A percentile compares a stretch with the other conserved stretches of the same genome.
These are phyloP conservation scores for Selaginella moellendorffii DNA, from an alignment of 75 land plant species.

Conservation along the genomic window DNA sequence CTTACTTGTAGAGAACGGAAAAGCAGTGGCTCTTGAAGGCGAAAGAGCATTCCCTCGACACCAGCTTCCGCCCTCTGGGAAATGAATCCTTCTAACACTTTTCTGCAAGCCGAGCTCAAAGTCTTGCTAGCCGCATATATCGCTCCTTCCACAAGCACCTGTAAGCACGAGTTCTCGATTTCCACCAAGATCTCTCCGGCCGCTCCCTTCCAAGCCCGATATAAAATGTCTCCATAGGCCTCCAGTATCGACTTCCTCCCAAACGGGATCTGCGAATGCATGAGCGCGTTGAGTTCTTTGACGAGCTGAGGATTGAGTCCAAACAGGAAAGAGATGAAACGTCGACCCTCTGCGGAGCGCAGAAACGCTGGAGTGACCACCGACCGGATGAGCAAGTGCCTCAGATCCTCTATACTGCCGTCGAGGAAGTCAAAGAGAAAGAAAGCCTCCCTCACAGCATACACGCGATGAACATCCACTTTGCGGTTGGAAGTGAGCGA, in stretches of 20 bases:
- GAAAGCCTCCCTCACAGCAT: conserved; percentile 51
- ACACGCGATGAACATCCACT: conserved; percentile 47
- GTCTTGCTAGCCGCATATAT: conserved; percentile 37
- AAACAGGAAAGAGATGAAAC: conserved; percentile 44
- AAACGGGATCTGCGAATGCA: conserved; percentile 66
- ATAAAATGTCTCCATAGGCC: conserved; percentile 56
- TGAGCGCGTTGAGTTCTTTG: conserved; percentile 48
- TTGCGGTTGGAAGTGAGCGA: conserved; percentile 44
- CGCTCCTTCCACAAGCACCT: conserved; percentile 58
- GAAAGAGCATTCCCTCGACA: conserved; percentile 62
- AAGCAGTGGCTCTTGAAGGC: conserved; percentile 66
- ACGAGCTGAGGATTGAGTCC: conserved; percentile 39
- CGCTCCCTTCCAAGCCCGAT: conserved; percentile 49
- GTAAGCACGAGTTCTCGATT: conserved; percentile 45
- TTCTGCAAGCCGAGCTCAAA: conserved; percentile 43
- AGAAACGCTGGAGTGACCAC: conserved; percentile 50
- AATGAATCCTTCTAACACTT: conserved; percentile 52
- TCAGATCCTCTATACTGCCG: conserved; percentile 71
- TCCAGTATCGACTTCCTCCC: conserved; percentile 64
- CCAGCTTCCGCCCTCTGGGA: conserved; percentile 44
- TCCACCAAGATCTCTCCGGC: conserved; percentile 29
- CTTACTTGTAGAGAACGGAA: conserved; percentile 73
- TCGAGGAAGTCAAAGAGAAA: conserved; percentile 53
- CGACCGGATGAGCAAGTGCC: conserved; percentile 41
- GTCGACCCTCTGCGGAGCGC: conserved; percentile 52